phyloP scores from a whole-genome alignment of 2,329 filamentous ascomycete genomes.

The Neonectria sp. region DNA sequence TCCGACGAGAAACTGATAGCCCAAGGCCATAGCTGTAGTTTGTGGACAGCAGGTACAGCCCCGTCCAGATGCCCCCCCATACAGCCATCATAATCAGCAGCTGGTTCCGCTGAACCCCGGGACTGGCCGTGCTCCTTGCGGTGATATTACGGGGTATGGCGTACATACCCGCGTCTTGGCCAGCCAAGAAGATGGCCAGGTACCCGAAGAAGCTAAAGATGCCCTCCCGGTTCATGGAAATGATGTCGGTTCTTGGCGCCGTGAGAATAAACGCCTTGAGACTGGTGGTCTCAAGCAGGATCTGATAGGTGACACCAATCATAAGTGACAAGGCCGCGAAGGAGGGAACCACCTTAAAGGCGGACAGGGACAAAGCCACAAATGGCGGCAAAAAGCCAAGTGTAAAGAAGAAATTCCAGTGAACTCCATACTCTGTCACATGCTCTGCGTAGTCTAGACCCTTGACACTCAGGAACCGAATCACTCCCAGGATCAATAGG shows the following conservation, averaged over 20 bases:
- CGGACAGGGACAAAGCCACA: conserved; percentile 84
- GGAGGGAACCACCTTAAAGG: conserved; percentile 79
- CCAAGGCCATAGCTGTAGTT: conserved; percentile 79
- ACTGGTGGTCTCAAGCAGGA: conserved; percentile 80
- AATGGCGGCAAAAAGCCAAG: conserved; percentile 91
- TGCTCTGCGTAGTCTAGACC: conserved; percentile 97
- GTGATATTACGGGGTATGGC: conserved; percentile 76
- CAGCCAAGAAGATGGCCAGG: conserved; percentile 92
- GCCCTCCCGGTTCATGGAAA: conserved; percentile 94
- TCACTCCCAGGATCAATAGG: conserved; percentile 82
- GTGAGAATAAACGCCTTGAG: conserved; percentile 88
- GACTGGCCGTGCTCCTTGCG: conserved; percentile 58
- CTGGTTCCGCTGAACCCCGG: conserved; percentile 65
- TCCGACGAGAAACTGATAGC: conserved; percentile 84
- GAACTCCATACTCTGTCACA: conserved; percentile 96
- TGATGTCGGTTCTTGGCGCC: conserved; percentile 81
- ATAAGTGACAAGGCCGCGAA: conserved; percentile 82
- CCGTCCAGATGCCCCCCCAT: conserved; percentile 78
- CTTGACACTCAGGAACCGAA: conserved; percentile 91
- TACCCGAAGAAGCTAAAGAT: conserved; percentile 97
- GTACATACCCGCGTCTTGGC: conserved; percentile 86
- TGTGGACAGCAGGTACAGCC: conserved; percentile 79
- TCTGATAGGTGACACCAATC: conserved; percentile 80
- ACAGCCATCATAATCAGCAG: conserved; percentile 75
- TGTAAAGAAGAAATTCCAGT: conserved; percentile 99